Percentiles rank a stretch among this genome's conserved stretches.
These are phyloP conservation scores for Kluyveromyces lactis DNA, from an alignment of 805 yeast genomes.

Conservation along the genomic window DNA sequence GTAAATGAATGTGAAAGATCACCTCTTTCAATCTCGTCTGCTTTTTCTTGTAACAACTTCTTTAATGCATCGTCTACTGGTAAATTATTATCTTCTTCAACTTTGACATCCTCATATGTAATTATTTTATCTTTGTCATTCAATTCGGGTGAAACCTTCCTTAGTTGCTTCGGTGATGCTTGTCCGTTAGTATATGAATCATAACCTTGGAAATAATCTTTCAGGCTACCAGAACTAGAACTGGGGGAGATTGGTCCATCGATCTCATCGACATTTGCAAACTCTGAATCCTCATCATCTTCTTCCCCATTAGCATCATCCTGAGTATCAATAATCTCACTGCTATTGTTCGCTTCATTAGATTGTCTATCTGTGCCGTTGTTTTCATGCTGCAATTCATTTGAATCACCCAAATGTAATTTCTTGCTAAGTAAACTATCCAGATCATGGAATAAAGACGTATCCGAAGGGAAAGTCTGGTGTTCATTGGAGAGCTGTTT, in stretches of 20 bases:
- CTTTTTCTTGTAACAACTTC: conserved; percentile 29
- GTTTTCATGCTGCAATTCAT: conserved; percentile 31
- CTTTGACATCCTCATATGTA: not conserved
- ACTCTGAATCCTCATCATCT: conserved; percentile 24
- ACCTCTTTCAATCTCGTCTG: conserved; percentile 24
- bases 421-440: conserved; percentile 20
- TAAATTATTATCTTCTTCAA: conserved; percentile 23
- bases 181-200: not conserved
- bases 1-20: conserved; percentile 23
- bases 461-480: conserved; percentile 5
- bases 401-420: conserved; percentile 14
- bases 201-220: conserved; percentile 5
- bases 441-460: conserved; percentile 17
- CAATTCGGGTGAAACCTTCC: conserved; percentile 6
- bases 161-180: conserved; percentile 1
- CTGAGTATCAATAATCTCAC: not conserved
- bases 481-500: not conserved
- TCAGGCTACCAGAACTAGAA: conserved; percentile 7
- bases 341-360: not conserved
- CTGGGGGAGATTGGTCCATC: conserved; percentile 27
- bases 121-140: conserved; percentile 4
- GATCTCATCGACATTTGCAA: conserved; percentile 30
- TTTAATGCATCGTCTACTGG: conserved; percentile 31
- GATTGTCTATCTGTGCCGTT: not conserved
- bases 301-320: conserved; percentile 14